A percentile compares a stretch with the other conserved stretches of the same genome.
Conservation (phyloP, 208 protist species). For the Vickermania ingenoplastis region DNA sequence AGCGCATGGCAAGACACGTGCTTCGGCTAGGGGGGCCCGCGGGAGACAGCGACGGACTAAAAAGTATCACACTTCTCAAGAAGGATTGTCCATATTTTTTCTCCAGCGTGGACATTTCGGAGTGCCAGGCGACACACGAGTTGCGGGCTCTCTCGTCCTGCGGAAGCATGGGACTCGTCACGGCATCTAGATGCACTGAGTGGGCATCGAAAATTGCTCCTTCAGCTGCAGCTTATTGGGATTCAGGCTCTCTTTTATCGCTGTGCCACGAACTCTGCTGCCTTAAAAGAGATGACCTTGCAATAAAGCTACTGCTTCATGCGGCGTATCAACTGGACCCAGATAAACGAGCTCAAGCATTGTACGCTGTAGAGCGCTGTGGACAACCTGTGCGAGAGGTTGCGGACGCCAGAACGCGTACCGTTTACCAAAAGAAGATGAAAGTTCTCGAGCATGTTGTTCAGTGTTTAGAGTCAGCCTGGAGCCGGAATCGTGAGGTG, state of each 20-base stretch:
- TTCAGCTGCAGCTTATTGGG: slow-evolving; percentile 61
- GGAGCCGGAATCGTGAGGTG: slow-evolving; percentile 63
- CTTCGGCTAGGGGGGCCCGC: slow-evolving; percentile 19
- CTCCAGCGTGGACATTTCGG: slow-evolving; percentile 43
- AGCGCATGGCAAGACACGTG: not conserved
- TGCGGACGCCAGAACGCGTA: slow-evolving; percentile 2
- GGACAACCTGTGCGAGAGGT: not conserved
- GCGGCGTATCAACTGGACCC: slow-evolving; percentile 76
- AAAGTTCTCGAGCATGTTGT: slow-evolving; percentile 44
- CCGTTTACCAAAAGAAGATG: slow-evolving; percentile 54
- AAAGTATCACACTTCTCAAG: slow-evolving; percentile 45
- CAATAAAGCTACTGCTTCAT: slow-evolving; percentile 75
- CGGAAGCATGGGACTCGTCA: slow-evolving; percentile 24
- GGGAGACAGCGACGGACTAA: slow-evolving; percentile 23
- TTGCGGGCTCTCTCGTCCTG: slow-evolving; percentile 45
- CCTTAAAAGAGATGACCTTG: slow-evolving; percentile 54
- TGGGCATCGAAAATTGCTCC: slow-evolving; percentile 54
- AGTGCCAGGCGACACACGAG: slow-evolving; percentile 51
- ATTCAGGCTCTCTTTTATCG: slow-evolving; percentile 52
- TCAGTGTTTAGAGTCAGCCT: slow-evolving; percentile 52
- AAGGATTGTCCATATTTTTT: slow-evolving; percentile 80
- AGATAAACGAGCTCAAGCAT: slow-evolving; percentile 32
- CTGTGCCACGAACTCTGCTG: slow-evolving; percentile 71
- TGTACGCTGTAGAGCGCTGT: slow-evolving; percentile 36
- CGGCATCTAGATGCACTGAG: slow-evolving; percentile 37